Conservation (phyloP, 805 yeast genomes). For the Candida vartiovaarae region DNA sequence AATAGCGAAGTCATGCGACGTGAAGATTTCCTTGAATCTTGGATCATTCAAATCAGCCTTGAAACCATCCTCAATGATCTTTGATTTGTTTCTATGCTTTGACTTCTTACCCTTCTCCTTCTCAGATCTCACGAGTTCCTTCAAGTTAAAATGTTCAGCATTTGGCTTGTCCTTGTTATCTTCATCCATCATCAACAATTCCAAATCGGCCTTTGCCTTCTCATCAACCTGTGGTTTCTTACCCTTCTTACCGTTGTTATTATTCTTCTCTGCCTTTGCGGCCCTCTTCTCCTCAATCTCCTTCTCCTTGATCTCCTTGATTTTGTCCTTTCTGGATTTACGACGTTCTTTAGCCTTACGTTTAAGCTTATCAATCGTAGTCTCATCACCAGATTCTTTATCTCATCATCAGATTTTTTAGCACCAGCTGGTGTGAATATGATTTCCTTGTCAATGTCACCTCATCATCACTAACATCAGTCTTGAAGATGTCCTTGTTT, state of each 20-base stretch:
- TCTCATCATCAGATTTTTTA: conserved; percentile 24
- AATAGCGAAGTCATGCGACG: conserved; percentile 85
- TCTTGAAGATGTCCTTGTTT: conserved; percentile 27
- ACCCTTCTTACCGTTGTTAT: conserved; percentile 23
- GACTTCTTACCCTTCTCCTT: conserved; percentile 49
- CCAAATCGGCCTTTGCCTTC: conserved; percentile 61
- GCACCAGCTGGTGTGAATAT: conserved; percentile 81
- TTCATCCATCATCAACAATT: conserved; percentile 52
- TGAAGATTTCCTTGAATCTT: conserved; percentile 78
- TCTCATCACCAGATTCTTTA: conserved; percentile 43
- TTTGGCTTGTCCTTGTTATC: conserved; percentile 14
- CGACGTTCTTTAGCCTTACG: conserved; percentile 92
- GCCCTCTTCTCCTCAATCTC: conserved; percentile 46
- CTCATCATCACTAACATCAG: conserved; percentile 15
- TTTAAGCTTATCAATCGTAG: conserved; percentile 71
- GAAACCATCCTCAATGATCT: conserved; percentile 49
- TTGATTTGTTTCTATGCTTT: conserved; percentile 38
- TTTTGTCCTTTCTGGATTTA: conserved; percentile 70
- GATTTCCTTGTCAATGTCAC: conserved; percentile 80
- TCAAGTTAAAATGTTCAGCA: conserved; percentile 65
- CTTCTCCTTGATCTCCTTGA: conserved; percentile 51
- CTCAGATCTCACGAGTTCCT: conserved; percentile 68
- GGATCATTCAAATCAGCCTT: conserved; percentile 72
- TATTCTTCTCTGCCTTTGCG: conserved; percentile 26
- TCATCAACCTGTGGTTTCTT: conserved; percentile 27